Evolutionary conservation across 2,329 filamentous ascomycete species (phyloP).

Genomic region (Trichoderma sp.): DNA sequence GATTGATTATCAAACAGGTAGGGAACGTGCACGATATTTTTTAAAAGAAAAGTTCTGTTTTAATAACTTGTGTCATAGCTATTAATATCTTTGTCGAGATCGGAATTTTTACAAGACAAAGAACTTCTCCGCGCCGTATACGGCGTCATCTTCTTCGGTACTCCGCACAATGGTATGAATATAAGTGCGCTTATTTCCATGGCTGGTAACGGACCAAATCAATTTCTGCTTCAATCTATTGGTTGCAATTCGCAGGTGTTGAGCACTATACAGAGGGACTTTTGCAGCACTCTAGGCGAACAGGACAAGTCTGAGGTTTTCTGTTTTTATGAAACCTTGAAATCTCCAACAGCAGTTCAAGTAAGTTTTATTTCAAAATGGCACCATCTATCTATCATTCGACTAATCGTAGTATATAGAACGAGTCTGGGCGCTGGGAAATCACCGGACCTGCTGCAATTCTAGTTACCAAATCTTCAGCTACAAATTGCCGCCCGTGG

Average conservation of each 20-base stretch:
- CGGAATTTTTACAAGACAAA: constrained; percentile 2
- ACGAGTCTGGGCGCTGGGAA: constrained; percentile 28
- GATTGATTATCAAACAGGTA: constrained; percentile 26
- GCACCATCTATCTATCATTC: background rate
- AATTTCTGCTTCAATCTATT: constrained; percentile 22
- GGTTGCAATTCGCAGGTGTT: constrained; percentile 21
- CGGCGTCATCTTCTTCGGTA: constrained; percentile 26
- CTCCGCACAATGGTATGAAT: constrained; percentile 27
- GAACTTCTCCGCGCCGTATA: constrained; percentile 16
- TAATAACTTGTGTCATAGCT: background rate
- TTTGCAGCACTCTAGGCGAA: constrained; percentile 22
- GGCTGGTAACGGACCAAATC: constrained; percentile 24
- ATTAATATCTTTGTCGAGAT: constrained; percentile 14
- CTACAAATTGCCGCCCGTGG: constrained; percentile 32
- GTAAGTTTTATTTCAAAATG: background rate
- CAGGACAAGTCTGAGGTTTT: constrained; percentile 28
- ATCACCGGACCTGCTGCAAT: constrained; percentile 30
- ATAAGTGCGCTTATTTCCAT: constrained; percentile 21
- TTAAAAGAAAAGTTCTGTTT: background rate
- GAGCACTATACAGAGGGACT: constrained; percentile 19
- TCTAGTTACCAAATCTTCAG: constrained; percentile 32
- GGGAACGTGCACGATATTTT: background rate
- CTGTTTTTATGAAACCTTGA: constrained; percentile 33
- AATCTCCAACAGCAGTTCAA: constrained; percentile 32
- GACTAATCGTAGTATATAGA: constrained; percentile 16